Base-by-base conservation (phyloP, 768 basidiomycete genomes). In the Agrocybe chaxingu region DNA sequence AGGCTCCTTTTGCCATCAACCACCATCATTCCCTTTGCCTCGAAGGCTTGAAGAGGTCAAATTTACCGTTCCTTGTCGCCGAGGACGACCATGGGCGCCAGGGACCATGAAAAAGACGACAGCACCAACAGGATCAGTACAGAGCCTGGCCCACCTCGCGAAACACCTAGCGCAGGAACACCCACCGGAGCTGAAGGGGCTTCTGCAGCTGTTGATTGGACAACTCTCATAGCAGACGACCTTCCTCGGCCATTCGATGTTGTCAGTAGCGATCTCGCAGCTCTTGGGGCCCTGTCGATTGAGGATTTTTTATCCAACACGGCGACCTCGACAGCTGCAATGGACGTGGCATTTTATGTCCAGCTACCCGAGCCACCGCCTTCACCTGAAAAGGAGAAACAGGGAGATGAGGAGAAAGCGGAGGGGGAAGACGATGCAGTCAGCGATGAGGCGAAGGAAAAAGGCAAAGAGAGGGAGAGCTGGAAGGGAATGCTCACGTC, bases 231-330 rank as follows among this genome's bases (percentile, higher is more conserved):
- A 19, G 31, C 53, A 24, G 55, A 61, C 30, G 63, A 62, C 38
- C 48, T 57, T 11, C 59, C 55, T 10, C 55, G 62, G 7, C 47
- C 63, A 7, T 67, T 65, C 52, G 62, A 64, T 42, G 45, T 49
- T 30, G 57, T 66, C 33, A 52, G 54, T 13, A 48, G 53, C 35
- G 60, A 56, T 36, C 55, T 67, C 13, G 48, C 52, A n/a, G 52
- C 55, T 6, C 50, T 67, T 42, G 66, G 66, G 7, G 63, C 62
- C 11, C 51, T 67, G 13, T 61, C 66, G n/a, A 52, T 64, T 33
- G 60, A 64, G 16, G 62, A 62, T 47, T 67, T 61, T 46, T 43
- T 65, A 29, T 64, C 64, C 48, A 57, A 57, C 18, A 48, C 47
- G 3, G 30, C 52, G 7, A 39, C 54, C 19, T 42, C 45, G 4